Conservation (phyloP, 2,329 filamentous ascomycete species). For the Claviceps paspali region DNA sequence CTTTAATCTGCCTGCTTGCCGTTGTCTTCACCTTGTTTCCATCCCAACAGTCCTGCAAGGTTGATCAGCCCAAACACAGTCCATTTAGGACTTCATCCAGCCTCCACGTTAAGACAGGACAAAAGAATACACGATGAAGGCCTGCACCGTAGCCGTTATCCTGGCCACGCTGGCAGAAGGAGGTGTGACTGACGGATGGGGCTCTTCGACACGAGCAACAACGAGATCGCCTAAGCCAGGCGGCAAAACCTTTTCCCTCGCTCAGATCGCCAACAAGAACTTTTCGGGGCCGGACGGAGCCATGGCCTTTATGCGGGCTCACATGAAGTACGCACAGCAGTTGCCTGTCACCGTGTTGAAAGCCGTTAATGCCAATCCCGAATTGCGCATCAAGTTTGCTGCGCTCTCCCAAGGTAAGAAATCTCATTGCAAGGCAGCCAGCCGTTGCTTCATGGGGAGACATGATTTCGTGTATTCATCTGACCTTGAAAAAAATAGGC, state of each 20-base stretch:
- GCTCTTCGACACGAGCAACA: neutral
- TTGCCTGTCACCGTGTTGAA: slow-evolving; percentile 14
- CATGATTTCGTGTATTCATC: too few species aligned
- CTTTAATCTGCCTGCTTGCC: too few species aligned
- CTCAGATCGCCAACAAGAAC: slow-evolving; percentile 18
- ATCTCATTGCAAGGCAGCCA: too few species aligned
- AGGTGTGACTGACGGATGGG: neutral
- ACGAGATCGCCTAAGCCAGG: neutral
- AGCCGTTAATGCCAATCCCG: slow-evolving; percentile 11
- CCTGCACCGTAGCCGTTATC: slow-evolving; percentile 1
- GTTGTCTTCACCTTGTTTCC: too few species aligned
- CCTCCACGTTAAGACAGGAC: too few species aligned
- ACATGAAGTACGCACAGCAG: slow-evolving; percentile 21
- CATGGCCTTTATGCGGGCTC: slow-evolving; percentile 16
- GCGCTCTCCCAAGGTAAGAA: slow-evolving; percentile 3
- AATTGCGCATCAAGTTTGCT: slow-evolving; percentile 12
- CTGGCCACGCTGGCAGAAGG: slow-evolving; percentile 6
- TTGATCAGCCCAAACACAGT: neutral
- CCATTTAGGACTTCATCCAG: neutral
- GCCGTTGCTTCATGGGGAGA: too few species aligned
- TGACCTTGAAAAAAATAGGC: slow-evolving; percentile 2
- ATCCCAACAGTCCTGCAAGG: too few species aligned
- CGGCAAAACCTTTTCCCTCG: slow-evolving; percentile 13
- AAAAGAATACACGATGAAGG: slow-evolving; percentile 3
- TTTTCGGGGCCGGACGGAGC: slow-evolving; percentile 19